Evolutionary conservation across 2,329 filamentous ascomycete species (phyloP), one percentile per base, ranked within the genome.

Genomic region (Diplodia intermedia): DNA sequence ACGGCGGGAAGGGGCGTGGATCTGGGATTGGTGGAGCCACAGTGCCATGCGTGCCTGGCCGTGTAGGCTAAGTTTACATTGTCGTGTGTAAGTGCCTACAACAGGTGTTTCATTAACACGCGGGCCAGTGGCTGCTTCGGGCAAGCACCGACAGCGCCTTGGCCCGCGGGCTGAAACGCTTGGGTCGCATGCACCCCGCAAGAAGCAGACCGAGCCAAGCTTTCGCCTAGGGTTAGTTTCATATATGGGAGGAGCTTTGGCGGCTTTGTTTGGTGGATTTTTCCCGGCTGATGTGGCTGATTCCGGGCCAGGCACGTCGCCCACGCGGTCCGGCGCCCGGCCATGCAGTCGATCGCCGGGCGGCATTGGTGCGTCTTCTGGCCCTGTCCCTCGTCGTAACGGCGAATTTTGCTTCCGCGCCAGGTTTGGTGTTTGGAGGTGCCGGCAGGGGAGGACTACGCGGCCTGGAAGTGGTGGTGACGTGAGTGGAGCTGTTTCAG

Each of bases 221-320:
- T 62, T 62, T 62, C 57, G 57, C 18, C 40, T 62, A 62, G 40
- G 57, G 57, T 36, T 56, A 11, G 57, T 62, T 62, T 62, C 57
- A 62, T 62, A 62, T 62, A 49, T 15, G 40, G 57, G 40, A 36
- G 31, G 40, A 62, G 40, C 57, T 62, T 62, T 12, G 29, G 40
- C 14, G 26, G 26, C 40, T 62, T 49, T 62, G 57, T 62, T 62
- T 62, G 57, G 57, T 62, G 57, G 57, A 62, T 29, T 62, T 49
- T 56, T 50, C 26, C 29, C 14, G 9, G 57, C 7, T 29, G 14
- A 36, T 18, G 23, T 33, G 31, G 7, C 31, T 40, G 15, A 14
- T n/a, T 15, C 26, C 29, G 38, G 26, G 26, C 26, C 40, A 31
- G 14, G 7, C 56, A 26, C 20, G 9, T n/a, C 23, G 20, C 15